phyloP scores from a whole-genome alignment of 2,329 filamentous ascomycete species.

The Aspergillus fumigatus region DNA sequence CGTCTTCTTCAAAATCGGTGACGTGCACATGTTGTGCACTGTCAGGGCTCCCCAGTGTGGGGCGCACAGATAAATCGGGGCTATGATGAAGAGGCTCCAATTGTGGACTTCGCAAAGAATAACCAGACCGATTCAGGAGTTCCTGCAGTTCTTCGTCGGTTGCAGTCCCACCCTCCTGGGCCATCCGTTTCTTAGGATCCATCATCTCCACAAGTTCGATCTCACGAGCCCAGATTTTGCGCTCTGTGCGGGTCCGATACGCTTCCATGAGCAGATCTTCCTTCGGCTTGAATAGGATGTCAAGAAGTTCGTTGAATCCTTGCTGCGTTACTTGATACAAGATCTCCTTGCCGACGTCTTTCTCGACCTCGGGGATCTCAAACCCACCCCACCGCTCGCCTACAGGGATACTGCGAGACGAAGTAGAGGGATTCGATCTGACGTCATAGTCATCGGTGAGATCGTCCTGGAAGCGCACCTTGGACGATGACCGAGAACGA shows the following conservation, averaged over 20 bases:
- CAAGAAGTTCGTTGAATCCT: conserved; percentile 86
- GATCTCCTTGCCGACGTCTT: conserved; percentile 80
- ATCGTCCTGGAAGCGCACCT: conserved; percentile 72
- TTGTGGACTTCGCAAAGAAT: conserved; percentile 26
- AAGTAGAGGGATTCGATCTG: conserved; percentile 67
- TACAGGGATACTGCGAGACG: conserved; percentile 62
- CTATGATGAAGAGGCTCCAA: conserved; percentile 16
- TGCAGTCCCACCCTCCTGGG: conserved; percentile 4
- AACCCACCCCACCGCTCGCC: conserved; percentile 71
- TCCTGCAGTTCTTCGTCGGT: conserved; percentile 38
- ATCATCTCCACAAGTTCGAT: conserved; percentile 35
- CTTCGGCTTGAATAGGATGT: conserved; percentile 74
- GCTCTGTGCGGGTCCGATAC: conserved; percentile 57
- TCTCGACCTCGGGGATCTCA: conserved; percentile 74
- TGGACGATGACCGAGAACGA: conserved; percentile 70
- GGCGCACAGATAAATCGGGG: conserved; percentile 23
- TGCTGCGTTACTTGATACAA: conserved; percentile 89
- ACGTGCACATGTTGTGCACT: conserved; percentile 22
- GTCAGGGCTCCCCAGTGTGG: conserved; percentile 4
- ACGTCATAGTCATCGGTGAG: conserved; percentile 62
- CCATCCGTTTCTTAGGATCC: conserved; percentile 23
- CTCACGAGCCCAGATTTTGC: conserved; percentile 50
- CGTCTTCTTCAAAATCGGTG: conserved; percentile 16
- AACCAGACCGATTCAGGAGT: conserved; percentile 41
- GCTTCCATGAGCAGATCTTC: conserved; percentile 72